A percentile compares a stretch with the other conserved stretches of the same genome.
Evolutionary conservation across 805 yeast species (phyloP).

Genomic region (Millerago galiae): DNA sequence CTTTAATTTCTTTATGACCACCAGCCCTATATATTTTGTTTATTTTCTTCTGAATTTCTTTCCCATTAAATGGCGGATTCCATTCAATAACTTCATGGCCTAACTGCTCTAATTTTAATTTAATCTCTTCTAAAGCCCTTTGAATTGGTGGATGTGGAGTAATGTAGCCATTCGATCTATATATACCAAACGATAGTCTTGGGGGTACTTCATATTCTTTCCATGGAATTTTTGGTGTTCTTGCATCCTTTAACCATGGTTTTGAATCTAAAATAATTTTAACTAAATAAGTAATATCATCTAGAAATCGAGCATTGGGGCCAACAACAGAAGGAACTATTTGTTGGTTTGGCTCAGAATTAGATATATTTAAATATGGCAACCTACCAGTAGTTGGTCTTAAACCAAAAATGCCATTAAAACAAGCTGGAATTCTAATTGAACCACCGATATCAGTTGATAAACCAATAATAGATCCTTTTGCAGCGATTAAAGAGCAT

Average conservation of each 20-base stretch:
- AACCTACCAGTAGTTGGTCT: constrained; percentile 55
- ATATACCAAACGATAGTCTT: constrained; percentile 39
- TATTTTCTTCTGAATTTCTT: constrained; percentile 21
- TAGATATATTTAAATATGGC: constrained; percentile 22
- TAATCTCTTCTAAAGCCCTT: constrained; percentile 34
- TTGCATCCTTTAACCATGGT: constrained; percentile 57
- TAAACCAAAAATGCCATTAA: constrained; percentile 52
- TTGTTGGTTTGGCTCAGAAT: constrained; percentile 13
- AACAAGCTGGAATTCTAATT: constrained; percentile 62
- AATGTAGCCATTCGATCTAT: constrained; percentile 34
- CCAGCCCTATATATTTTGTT: constrained; percentile 29
- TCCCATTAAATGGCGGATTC: constrained; percentile 29
- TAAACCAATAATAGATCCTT: constrained; percentile 55
- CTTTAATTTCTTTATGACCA: constrained; percentile 18
- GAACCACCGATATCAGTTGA: constrained; percentile 73
- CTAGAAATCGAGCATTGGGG: constrained; percentile 55
- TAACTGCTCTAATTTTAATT: constrained; percentile 22
- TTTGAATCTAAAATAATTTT: constrained; percentile 38
- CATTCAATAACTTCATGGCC: constrained; percentile 42
- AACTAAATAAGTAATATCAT: constrained; percentile 65
- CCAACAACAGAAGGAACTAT: constrained; percentile 62
- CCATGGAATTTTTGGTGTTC: constrained; percentile 46
- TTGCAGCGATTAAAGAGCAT: constrained; percentile 52
- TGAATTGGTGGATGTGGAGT: constrained; percentile 51
- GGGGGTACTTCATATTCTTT: constrained; percentile 22